A percentile compares a stretch with the other conserved stretches of the same genome.
Conservation (phyloP, 148 eudicot species). For the Nepenthes gracilis region DNA sequence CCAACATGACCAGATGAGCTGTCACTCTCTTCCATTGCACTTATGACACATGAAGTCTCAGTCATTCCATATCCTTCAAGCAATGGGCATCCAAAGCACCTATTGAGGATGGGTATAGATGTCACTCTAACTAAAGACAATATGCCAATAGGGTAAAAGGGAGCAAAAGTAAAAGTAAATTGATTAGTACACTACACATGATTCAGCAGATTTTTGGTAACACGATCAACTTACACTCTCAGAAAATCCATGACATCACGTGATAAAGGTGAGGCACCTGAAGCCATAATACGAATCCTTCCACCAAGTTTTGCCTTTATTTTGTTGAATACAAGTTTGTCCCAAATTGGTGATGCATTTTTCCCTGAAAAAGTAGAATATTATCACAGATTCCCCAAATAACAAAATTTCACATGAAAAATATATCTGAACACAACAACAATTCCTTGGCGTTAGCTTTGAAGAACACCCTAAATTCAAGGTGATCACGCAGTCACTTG, state of each 20-base stretch:
- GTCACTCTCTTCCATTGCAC: constrained; percentile 66
- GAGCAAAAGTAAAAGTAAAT: neutral
- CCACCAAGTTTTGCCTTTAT: constrained; percentile 93
- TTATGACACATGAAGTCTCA: constrained; percentile 89
- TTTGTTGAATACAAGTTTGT: constrained; percentile 87
- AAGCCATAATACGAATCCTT: constrained; percentile 75
- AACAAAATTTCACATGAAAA: no score
- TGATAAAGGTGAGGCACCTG: constrained; percentile 96
- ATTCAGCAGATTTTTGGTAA: neutral
- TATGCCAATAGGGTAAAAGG: neutral
- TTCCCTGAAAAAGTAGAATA: neutral
- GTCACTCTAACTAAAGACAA: neutral
- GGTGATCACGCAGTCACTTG: neutral
- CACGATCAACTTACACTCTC: constrained; percentile 57
- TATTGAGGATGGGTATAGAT: constrained; percentile 4
- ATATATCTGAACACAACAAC: neutral
- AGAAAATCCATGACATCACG: constrained; percentile 85
- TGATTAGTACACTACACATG: neutral
- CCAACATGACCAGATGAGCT: constrained; percentile 87
- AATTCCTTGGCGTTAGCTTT: neutral
- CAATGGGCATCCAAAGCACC: constrained; percentile 88
- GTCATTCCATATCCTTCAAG: constrained; percentile 98
- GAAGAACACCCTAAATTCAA: neutral
- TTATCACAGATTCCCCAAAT: no score
- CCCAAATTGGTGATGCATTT: constrained; percentile 18